phyloP scores from a whole-genome alignment of 495 filamentous ascomycete genomes.

The Tuber brumale region DNA sequence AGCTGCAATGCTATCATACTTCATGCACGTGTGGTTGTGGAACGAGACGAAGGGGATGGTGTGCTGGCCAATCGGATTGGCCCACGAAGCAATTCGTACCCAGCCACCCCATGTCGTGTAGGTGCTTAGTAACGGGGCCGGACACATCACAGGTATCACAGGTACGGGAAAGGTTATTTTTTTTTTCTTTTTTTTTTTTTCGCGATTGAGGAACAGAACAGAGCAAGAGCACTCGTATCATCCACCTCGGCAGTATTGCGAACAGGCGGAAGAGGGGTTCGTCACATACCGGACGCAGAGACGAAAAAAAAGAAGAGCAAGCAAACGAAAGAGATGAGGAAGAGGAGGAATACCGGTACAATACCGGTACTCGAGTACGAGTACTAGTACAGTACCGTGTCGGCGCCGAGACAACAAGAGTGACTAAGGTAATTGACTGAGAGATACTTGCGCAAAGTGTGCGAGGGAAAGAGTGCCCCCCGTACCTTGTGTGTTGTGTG shows the following conservation, averaged over 20 bases:
- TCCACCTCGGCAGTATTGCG: not conserved
- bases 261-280: not conserved
- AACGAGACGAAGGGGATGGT: constrained; percentile 15
- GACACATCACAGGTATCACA: constrained; percentile 22
- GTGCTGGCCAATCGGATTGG: constrained; percentile 25
- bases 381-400: not conserved
- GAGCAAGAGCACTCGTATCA: not conserved
- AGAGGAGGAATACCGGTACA: not conserved
- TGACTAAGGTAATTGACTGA: not conserved
- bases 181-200: not conserved
- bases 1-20: constrained; percentile 3
- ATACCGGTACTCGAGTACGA: too few species aligned
- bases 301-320: not conserved
- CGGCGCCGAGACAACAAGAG: not conserved
- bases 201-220: not conserved
- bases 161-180: not conserved
- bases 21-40: constrained; percentile 3
- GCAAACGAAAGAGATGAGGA: not conserved
- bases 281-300: not conserved
- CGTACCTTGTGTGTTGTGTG: not conserved
- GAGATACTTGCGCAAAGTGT: too few species aligned
- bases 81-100: constrained; percentile 32
- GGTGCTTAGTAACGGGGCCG: constrained; percentile 27
- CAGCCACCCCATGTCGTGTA: constrained; percentile 31
- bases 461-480: not conserved